Evolutionary conservation across 345 rosid genomes (phyloP).

Genomic region (Physaria fendleri): DNA sequence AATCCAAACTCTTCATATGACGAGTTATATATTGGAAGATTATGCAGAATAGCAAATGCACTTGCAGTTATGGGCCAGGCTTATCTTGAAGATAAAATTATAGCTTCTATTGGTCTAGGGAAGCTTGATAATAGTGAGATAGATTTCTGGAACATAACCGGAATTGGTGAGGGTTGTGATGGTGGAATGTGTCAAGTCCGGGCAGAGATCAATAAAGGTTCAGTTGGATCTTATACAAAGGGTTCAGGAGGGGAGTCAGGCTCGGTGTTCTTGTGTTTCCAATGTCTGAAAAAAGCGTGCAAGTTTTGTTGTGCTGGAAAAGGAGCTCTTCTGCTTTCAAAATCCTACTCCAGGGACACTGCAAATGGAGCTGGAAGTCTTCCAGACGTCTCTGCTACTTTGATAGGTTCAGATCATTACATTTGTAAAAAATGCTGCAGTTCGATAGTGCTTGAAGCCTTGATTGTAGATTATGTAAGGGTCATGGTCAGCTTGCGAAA

Average conservation of each 20-base stretch:
- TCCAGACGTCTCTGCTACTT: constrained; percentile 46
- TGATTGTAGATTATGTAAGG: constrained; percentile 75
- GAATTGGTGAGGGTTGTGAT: constrained; percentile 56
- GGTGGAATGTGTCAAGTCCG: constrained; percentile 63
- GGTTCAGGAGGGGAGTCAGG: constrained; percentile 39
- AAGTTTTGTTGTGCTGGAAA: constrained; percentile 83
- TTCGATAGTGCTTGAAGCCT: constrained; percentile 61
- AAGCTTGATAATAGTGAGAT: constrained; percentile 44
- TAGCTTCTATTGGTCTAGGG: constrained; percentile 72
- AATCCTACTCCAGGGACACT: constrained; percentile 47
- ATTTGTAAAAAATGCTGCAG: constrained; percentile 77
- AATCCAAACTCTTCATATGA: constrained; percentile 75
- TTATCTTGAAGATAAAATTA: constrained; percentile 73
- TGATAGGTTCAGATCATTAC: constrained; percentile 46
- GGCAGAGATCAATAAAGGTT: constrained; percentile 46
- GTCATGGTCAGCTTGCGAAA: constrained; percentile 76
- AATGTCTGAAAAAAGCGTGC: constrained; percentile 71
- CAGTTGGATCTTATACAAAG: constrained; percentile 29
- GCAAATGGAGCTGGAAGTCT: constrained; percentile 56
- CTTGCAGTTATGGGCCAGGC: constrained; percentile 85
- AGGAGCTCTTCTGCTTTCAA: constrained; percentile 73
- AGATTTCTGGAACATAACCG: constrained; percentile 78
- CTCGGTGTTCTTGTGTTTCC: constrained; percentile 50
- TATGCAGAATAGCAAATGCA: constrained; percentile 57
- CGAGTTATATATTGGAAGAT: constrained; percentile 62